Evolutionary conservation across 1,284 basidiomycete species (phyloP).

Genomic region (Singerocomus inundabilis): DNA sequence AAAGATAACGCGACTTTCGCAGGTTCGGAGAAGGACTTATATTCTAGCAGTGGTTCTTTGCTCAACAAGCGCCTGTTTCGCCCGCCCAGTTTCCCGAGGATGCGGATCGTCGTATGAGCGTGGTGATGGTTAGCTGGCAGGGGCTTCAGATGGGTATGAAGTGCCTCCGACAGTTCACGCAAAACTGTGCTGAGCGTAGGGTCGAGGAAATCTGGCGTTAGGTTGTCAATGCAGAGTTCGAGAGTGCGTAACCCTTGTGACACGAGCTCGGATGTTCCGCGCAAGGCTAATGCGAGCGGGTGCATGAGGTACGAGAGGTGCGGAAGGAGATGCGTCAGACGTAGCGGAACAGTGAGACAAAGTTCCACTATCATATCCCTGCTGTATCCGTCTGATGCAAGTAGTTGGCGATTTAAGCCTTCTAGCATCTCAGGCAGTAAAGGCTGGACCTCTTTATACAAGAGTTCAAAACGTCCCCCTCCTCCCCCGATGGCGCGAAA

Average conservation of each 20-base stretch:
- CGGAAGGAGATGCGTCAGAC: constrained; percentile 93
- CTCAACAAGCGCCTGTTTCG: constrained; percentile 87
- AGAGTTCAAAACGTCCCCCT: constrained; percentile 89
- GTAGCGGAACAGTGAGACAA: constrained; percentile 94
- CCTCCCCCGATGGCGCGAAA: constrained; percentile 97
- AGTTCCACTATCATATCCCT: constrained; percentile 96
- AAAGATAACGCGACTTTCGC: constrained; percentile 76
- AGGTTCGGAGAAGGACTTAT: constrained; percentile 65
- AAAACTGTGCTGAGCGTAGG: constrained; percentile 93
- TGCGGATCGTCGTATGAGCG: constrained; percentile 94
- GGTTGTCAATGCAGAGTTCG: constrained; percentile 99
- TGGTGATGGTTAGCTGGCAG: constrained; percentile 89
- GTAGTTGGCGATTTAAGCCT: constrained; percentile 88
- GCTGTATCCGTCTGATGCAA: constrained; percentile 72
- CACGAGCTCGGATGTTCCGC: constrained; percentile 87
- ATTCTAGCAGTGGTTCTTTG: constrained; percentile 78
- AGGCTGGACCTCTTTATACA: constrained; percentile 97
- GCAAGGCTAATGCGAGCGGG: constrained; percentile 89
- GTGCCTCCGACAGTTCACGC: constrained; percentile 92
- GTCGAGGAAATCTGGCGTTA: constrained; percentile 98
- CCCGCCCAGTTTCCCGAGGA: constrained; percentile 96
- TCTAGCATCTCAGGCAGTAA: constrained; percentile 97
- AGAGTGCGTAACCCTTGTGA: constrained; percentile 95
- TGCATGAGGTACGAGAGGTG: constrained; percentile 97
- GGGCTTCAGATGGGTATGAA: constrained; percentile 89